A percentile compares a stretch with the other conserved stretches of the same genome.
These are phyloP conservation scores for Cryphonectria naterciae DNA, from an alignment of 2,329 filamentous ascomycete genomes.

Conservation along the genomic window DNA sequence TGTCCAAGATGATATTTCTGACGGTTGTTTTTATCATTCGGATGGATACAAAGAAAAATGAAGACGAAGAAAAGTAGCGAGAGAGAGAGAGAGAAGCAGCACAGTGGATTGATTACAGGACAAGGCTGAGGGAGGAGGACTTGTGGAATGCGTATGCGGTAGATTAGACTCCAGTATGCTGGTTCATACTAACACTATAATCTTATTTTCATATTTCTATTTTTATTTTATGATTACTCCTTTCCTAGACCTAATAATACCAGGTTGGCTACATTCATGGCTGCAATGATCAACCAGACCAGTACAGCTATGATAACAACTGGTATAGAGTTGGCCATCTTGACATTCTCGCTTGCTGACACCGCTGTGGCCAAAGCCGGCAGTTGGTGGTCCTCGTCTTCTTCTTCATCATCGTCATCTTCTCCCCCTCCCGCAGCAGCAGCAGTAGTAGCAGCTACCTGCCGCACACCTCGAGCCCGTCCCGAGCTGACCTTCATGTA, in stretches of 20 bases:
- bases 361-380: neutral
- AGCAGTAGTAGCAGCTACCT: conserved; percentile 29
- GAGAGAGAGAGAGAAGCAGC: no score
- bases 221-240: neutral
- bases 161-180: neutral
- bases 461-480: conserved; percentile 35
- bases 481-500: conserved; percentile 75
- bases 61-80: no score
- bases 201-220: neutral
- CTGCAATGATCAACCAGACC: conserved; percentile 66
- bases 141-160: neutral
- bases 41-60: neutral
- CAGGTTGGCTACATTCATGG: conserved; percentile 71
- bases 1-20: neutral
- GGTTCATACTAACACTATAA: no score
- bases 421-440: conserved; percentile 35
- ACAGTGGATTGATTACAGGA: neutral
- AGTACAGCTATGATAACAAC: conserved; percentile 44
- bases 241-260: conserved; percentile 56
- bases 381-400: conserved; percentile 64
- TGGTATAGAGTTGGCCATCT: conserved; percentile 76
- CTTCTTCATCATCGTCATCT: conserved; percentile 31
- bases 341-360: conserved; percentile 39
- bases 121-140: neutral
- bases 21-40: neutral